Evolutionary conservation across 441 rosid species (phyloP), one percentile per base, ranked within the genome.

Genomic region (Populus tomentosa): DNA sequence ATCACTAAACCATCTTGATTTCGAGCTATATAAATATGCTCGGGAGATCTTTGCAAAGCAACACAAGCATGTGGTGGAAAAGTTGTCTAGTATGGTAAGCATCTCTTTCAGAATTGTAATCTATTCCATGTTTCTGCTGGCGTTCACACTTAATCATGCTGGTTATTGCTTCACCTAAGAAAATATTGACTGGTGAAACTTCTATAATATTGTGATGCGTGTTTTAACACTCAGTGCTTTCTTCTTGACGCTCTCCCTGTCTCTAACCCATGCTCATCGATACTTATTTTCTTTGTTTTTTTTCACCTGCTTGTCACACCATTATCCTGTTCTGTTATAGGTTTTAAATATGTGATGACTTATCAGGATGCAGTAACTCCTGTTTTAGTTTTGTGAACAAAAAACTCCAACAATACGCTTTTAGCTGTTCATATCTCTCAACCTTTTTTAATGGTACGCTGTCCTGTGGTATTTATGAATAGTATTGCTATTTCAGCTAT

Each of bases 21-120:
- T 90, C 78, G 93, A 94, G 86, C 96, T 96, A 23, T 94, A 91
- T 80, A 82, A 90, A 78, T 90, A 96, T 80, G 98, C 98, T 21
- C 84, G 78, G 80, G 88, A 83, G 76, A 85, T 96, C 26, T 96
- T 90, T 79, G 88, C 81, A 10, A 89, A 87, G 87, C 91, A 91
- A 79, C 90, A 87, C 75, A 75, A 74, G 65, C 82, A 74, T 21
- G 61, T 71, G 24, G 75, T 70, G 6, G 82, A 83, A 65, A 86
- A 83, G 63, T 53, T 85, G 68, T 73, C 75, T 13, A 74, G 74
- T 67, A 76, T 75, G 10, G 98, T 91, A 76, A 85, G 93, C 70
- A 71, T 24, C 16, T 77, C 28, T 21, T 35, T 35, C 59, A 26
- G 62, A n/a, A 26, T 32, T 36, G 8, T 65, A 23, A 56, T 63